These are phyloP conservation scores for Silene coronaria DNA, from an alignment of 179 eudicot genomes.

Conservation along the genomic window DNA sequence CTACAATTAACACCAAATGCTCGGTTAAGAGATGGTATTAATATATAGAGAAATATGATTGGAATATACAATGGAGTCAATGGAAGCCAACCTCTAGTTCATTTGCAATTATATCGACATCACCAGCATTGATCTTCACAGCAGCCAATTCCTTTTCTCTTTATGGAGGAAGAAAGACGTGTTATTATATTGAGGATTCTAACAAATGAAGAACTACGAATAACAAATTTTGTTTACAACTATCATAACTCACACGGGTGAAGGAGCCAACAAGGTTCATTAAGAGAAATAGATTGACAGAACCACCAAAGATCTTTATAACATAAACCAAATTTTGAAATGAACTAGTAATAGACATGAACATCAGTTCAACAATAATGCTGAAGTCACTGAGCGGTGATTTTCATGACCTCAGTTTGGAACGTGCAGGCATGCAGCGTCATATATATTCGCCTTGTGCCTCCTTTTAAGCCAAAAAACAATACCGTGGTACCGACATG, in stretches of 20 bases:
- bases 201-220: neutral
- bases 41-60: neutral
- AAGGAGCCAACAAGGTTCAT: too few relatives aligned
- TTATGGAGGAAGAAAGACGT: slow-evolving; percentile 9
- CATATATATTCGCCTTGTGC: neutral
- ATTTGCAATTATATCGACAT: slow-evolving; percentile 77
- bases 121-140: slow-evolving; percentile 87
- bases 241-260: neutral
- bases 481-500: neutral
- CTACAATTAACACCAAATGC: slow-evolving; percentile 28
- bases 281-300: neutral
- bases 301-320: neutral
- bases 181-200: neutral
- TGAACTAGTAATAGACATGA: neutral
- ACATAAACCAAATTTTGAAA: neutral
- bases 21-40: neutral
- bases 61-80: neutral
- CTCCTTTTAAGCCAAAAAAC: neutral
- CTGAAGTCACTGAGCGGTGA: neutral
- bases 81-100: slow-evolving; percentile 67
- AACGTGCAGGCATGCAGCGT: too few relatives aligned
- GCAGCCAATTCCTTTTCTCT: slow-evolving; percentile 97
- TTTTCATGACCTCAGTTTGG: too few relatives aligned
- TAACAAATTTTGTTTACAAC: neutral
- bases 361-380: neutral